These are phyloP conservation scores for Claviceps humidiphila DNA, from an alignment of 2,329 filamentous ascomycete genomes.

Conservation along the genomic window DNA sequence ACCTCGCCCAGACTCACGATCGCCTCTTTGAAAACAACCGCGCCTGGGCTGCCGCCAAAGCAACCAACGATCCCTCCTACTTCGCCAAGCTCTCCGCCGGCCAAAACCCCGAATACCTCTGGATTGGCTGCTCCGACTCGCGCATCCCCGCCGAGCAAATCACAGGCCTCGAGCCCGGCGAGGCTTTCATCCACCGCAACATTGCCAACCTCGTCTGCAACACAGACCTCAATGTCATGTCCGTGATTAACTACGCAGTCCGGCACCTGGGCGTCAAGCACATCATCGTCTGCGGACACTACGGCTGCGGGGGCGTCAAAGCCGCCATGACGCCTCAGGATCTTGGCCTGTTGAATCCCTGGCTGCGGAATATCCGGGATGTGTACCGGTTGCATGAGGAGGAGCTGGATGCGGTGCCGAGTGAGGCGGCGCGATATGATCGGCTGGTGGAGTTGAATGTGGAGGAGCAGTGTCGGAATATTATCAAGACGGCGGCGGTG, in stretches of 20 bases:
- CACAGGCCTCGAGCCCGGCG: conserved; percentile 69
- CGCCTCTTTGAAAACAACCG: conserved; percentile 57
- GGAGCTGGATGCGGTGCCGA: conserved; percentile 51
- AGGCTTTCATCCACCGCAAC: conserved; percentile 89
- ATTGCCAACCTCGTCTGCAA: conserved; percentile 80
- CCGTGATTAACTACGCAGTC: conserved; percentile 80
- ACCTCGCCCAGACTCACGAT: conserved; percentile 51
- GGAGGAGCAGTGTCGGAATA: conserved; percentile 58
- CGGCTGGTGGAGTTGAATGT: conserved; percentile 79
- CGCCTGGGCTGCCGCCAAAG: conserved; percentile 49
- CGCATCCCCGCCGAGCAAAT: conserved; percentile 87
- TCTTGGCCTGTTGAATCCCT: conserved; percentile 57
- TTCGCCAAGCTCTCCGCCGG: conserved; percentile 51
- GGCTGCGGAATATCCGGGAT: conserved; percentile 62
- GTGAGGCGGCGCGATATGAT: conserved; percentile 48
- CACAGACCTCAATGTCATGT: conserved; percentile 66
- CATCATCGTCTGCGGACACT: conserved; percentile 68
- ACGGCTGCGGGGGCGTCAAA: conserved; percentile 65
- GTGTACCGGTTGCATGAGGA: conserved; percentile 59
- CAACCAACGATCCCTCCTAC: conserved; percentile 46
- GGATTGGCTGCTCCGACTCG: conserved; percentile 86
- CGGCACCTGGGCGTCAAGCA: conserved; percentile 68
- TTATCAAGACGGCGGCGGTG: conserved; percentile 71
- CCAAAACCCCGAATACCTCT: conserved; percentile 60
- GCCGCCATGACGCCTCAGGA: conserved; percentile 61